These are phyloP conservation scores for Tephrocybe rancida DNA, from an alignment of 768 basidiomycete genomes.

Conservation along the genomic window DNA sequence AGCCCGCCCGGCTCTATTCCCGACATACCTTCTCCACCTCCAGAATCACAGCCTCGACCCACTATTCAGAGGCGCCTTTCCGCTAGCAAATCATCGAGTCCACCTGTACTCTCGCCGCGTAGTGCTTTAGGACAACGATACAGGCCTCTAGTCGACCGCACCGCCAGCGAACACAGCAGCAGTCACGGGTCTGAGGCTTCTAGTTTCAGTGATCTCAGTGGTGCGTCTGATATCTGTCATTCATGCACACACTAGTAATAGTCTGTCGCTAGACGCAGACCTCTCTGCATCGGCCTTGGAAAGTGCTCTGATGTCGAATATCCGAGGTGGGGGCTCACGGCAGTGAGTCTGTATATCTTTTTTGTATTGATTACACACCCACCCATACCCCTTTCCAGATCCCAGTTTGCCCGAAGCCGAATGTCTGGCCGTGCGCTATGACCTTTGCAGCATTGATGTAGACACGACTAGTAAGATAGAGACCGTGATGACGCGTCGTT, in stretches of 20 bases:
- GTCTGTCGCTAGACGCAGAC: slow-evolving; percentile 56
- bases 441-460: neutral
- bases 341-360: slow-evolving; percentile 52
- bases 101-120: slow-evolving; percentile 57
- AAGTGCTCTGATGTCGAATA: slow-evolving; percentile 79
- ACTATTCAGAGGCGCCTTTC: slow-evolving; percentile 55
- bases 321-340: slow-evolving; percentile 64
- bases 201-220: slow-evolving; percentile 86
- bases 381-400: slow-evolving; percentile 25
- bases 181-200: slow-evolving; percentile 75
- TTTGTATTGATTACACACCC: neutral
- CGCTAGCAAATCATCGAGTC: slow-evolving; percentile 61
- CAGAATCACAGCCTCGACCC: slow-evolving; percentile 55
- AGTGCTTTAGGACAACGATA: slow-evolving; percentile 56
- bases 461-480: neutral
- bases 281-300: slow-evolving; percentile 80
- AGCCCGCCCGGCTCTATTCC: slow-evolving; percentile 79
- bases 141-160: slow-evolving; percentile 43
- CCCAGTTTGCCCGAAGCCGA: slow-evolving; percentile 39
- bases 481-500: slow-evolving; percentile 10
- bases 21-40: slow-evolving; percentile 75
- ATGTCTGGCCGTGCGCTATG: slow-evolving; percentile 29
- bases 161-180: slow-evolving; percentile 57
- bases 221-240: slow-evolving; percentile 34
- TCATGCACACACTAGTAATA: neutral